Percentiles rank a stretch among this genome's conserved stretches.
Conservation (phyloP, 208 protist species). For the Trypanosomatidae sp. region DNA sequence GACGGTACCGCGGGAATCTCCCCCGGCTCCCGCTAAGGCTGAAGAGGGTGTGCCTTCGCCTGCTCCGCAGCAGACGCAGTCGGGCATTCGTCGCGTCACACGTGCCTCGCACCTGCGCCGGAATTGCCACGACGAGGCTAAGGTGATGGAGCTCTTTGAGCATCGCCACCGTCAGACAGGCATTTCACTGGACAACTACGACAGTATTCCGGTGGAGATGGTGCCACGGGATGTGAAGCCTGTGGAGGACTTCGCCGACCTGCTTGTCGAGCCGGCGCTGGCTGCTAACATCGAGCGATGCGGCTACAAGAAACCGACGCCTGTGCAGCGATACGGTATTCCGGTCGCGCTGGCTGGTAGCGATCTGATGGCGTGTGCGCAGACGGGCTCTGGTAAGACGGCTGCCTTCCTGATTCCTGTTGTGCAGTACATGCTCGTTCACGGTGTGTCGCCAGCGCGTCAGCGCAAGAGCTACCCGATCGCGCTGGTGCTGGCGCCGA, state of each 20-base stretch:
- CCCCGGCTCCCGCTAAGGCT: not conserved
- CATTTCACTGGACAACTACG: constrained; percentile 86
- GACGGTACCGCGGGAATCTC: constrained; percentile 6
- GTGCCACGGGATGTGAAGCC: constrained; percentile 72
- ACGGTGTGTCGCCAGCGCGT: constrained; percentile 69
- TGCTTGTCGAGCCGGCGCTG: constrained; percentile 85
- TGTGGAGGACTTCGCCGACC: constrained; percentile 83
- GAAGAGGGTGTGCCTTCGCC: not conserved
- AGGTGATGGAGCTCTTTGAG: constrained; percentile 72
- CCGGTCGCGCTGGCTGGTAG: constrained; percentile 91
- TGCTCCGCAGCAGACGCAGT: constrained; percentile 9
- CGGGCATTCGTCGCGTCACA: constrained; percentile 36
- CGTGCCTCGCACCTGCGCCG: constrained; percentile 69
- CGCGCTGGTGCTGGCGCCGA: constrained; percentile 95
- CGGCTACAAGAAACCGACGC: constrained; percentile 96
- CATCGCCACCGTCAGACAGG: constrained; percentile 75
- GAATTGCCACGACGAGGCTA: constrained; percentile 72
- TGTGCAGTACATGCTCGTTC: constrained; percentile 94
- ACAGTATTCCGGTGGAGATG: constrained; percentile 83
- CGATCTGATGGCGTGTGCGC: constrained; percentile 98
- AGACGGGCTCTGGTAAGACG: constrained; percentile 99
- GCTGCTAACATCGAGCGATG: constrained; percentile 94
- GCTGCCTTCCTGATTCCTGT: constrained; percentile 98
- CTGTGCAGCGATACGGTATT: constrained; percentile 98
- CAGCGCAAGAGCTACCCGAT: constrained; percentile 62